Evolutionary conservation across 108 stramenopile species (phyloP).

Genomic region (Skeletonema menzelii): DNA sequence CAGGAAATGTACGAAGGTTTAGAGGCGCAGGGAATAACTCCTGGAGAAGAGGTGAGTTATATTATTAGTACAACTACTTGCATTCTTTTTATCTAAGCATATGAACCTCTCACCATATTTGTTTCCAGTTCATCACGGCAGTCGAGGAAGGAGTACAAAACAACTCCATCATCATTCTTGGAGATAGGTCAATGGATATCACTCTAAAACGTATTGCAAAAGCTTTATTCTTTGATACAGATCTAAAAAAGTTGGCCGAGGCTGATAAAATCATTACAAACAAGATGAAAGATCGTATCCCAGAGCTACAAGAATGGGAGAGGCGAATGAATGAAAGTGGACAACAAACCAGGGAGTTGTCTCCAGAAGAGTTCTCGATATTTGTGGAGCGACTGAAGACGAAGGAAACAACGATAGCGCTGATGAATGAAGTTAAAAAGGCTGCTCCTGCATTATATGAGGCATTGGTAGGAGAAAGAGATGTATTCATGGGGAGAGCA

Average conservation of each 20-base stretch:
- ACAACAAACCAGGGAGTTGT: slow-evolving; percentile 14
- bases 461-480: slow-evolving; percentile 74
- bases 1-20: slow-evolving; percentile 69
- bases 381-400: slow-evolving; percentile 71
- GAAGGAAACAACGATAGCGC: slow-evolving; percentile 51
- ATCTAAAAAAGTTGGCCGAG: slow-evolving; percentile 52
- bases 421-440: slow-evolving; percentile 59
- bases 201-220: slow-evolving; percentile 66
- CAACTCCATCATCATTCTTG: slow-evolving; percentile 70
- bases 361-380: slow-evolving; percentile 46
- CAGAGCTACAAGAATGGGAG: slow-evolving; percentile 24
- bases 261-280: slow-evolving; percentile 52
- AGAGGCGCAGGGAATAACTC: slow-evolving; percentile 61
- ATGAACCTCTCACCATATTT: not conserved
- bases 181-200: slow-evolving; percentile 77
- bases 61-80: not conserved
- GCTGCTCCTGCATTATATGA: slow-evolving; percentile 69
- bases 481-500: slow-evolving; percentile 80
- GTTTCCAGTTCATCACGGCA: slow-evolving; percentile 57
- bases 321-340: slow-evolving; percentile 4
- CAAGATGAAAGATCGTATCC: slow-evolving; percentile 46
- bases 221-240: slow-evolving; percentile 58
- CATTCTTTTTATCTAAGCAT: not conserved
- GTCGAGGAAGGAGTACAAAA: slow-evolving; percentile 60
- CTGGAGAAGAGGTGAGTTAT: slow-evolving; percentile 62